A percentile compares a stretch with the other conserved stretches of the same genome.
phyloP scores from a whole-genome alignment of 108 stramenopile species.

The Craspedostauros australis region DNA sequence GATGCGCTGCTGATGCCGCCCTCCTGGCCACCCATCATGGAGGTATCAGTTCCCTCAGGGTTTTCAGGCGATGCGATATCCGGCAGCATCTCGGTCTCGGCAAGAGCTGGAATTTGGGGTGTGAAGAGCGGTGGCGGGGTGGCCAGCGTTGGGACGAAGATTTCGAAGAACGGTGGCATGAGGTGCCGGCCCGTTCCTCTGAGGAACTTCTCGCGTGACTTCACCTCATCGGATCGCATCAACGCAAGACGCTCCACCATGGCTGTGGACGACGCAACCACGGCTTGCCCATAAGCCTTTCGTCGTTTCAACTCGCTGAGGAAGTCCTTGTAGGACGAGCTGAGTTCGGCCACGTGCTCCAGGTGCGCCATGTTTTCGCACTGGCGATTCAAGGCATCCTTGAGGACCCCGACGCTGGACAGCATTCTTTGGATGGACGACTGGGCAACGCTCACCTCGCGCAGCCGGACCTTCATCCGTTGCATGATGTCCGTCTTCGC shows the following conservation, averaged over 20 bases:
- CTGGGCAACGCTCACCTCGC: conserved; percentile 72
- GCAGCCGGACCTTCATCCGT: conserved; percentile 69
- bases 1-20: conserved; percentile 51
- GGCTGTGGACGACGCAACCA: conserved; percentile 48
- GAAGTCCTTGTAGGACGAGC: conserved; percentile 60
- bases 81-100: conserved; percentile 67
- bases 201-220: conserved; percentile 72
- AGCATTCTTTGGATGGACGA: conserved; percentile 67
- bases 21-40: conserved; percentile 21
- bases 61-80: conserved; percentile 42
- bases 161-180: conserved; percentile 84
- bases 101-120: conserved; percentile 66
- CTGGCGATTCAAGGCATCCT: conserved; percentile 61
- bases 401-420: conserved; percentile 58
- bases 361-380: conserved; percentile 69
- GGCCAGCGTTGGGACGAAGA: conserved; percentile 77
- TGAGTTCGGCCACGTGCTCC: conserved; percentile 69
- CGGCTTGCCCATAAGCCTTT: conserved; percentile 69
- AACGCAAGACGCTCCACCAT: conserved; percentile 67
- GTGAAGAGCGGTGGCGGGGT: conserved; percentile 79
- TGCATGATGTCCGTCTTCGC: conserved; percentile 70
- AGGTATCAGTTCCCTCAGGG: conserved; percentile 12
- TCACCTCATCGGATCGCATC: conserved; percentile 76
- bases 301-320: conserved; percentile 59
- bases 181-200: conserved; percentile 69